phyloP scores from a whole-genome alignment of 257 asterid genomes.

The Rhazya stricta region DNA sequence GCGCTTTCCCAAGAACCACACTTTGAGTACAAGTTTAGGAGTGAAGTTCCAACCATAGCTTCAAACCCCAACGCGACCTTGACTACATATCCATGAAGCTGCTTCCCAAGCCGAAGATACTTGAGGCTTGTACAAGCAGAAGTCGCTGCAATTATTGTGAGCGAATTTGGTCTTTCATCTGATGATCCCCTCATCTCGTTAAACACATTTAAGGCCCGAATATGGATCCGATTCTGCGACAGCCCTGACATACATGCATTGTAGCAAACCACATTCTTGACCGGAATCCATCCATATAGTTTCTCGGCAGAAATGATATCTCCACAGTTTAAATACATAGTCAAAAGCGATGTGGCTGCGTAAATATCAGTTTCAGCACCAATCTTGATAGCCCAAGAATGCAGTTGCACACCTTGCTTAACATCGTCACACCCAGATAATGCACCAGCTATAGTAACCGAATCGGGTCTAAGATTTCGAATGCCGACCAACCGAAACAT shows the following conservation, averaged over 20 bases:
- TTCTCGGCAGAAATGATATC: conserved; percentile 46
- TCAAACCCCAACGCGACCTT: conserved; percentile 37
- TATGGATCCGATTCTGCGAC: conserved; percentile 49
- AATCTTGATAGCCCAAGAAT: conserved; percentile 69
- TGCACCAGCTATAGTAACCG: conserved; percentile 60
- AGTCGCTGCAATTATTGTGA: conserved; percentile 53
- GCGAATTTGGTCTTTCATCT: conserved; percentile 40
- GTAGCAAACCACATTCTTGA: conserved; percentile 56
- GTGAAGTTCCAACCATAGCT: conserved; percentile 60
- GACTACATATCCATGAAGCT: conserved; percentile 52
- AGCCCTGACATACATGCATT: conserved; percentile 76
- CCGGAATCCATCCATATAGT: conserved; percentile 43
- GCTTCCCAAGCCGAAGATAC: conserved; percentile 54
- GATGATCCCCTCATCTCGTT: conserved; percentile 53
- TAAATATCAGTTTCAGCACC: conserved; percentile 57
- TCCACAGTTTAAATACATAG: conserved; percentile 56
- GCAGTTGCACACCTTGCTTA: conserved; percentile 50
- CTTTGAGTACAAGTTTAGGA: conserved; percentile 80
- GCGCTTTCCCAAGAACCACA: conserved; percentile 69
- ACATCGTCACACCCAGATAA: conserved; percentile 43
- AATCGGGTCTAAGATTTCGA: conserved; percentile 40
- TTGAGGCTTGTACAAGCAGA: conserved; percentile 66
- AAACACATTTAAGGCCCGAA: conserved; percentile 41
- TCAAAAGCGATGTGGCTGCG: conserved; percentile 60
- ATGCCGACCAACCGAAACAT: conserved; percentile 36